Base-by-base conservation (phyloP, 805 yeast species). In the Candida boidinii region DNA sequence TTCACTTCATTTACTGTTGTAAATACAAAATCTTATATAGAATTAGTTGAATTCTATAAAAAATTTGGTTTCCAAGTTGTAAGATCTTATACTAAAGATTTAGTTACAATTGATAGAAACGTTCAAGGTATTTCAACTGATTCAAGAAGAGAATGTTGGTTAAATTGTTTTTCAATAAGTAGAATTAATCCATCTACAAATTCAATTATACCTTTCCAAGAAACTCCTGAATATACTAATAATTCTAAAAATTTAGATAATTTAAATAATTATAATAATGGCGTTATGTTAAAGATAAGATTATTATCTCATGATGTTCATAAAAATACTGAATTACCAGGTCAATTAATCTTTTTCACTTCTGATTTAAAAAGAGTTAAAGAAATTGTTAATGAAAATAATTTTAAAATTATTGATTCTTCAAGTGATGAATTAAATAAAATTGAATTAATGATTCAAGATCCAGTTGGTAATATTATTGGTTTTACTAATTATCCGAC, bases 111-210 rank as follows among this genome's bases (percentile, higher is more conserved):
- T 26, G 56, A 39, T 11, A 30, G 39, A 39, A 58, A 39, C 44
- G 52, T 63, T 12, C 53, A 60, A 29, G 88, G 88, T 4, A 61
- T 81, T 29, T 70, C 85, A 7, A 64, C 62, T 36, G 85, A 79
- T 41, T 79, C 88, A 1, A 48, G 78, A 31, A 70, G 65, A 41
- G 94, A 82, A 54, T 55, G 73, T 19, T 82, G 94, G 94, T 51
- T 82, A 29, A 83, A 79, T 52, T 60, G 76, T 16, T 79, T 75
- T 52, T 85, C 83, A 15, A 58, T 69, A 26, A 33, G 49, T 2
- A 41, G 45, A 29, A 13, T 45, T 12, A 26, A 25, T 9, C 48
- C 44, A 28, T 14, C 30, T 9, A 33, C 38, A 4, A 50, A 44
- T 2, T 28, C 33, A 14, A 29, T 43, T 7, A 29, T 51, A n/a